A percentile compares a stretch with the other conserved stretches of the same genome.
These are phyloP conservation scores for Viola odorata DNA, from an alignment of 345 rosid genomes.

Conservation along the genomic window DNA sequence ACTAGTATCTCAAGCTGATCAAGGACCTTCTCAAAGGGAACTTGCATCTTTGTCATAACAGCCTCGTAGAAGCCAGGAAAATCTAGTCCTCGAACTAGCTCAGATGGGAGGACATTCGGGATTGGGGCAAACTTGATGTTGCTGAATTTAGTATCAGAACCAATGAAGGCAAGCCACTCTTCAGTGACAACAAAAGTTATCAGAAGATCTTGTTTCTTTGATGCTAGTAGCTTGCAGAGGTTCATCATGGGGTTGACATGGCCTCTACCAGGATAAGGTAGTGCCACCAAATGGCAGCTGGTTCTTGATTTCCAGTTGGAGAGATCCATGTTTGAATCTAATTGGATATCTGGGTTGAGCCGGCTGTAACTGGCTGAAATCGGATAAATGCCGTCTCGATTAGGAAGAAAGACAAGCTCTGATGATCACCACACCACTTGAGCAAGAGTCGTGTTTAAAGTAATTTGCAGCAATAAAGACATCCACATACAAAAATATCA, in stretches of 20 bases:
- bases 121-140: slow-evolving; percentile 31
- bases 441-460: too few species aligned
- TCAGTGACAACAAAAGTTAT: slow-evolving; percentile 58
- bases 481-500: too few species aligned
- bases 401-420: neutral
- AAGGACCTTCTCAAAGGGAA: slow-evolving; percentile 46
- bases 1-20: slow-evolving; percentile 32
- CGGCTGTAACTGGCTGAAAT: too few species aligned
- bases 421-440: too few species aligned
- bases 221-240: slow-evolving; percentile 40
- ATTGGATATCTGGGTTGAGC: neutral
- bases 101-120: slow-evolving; percentile 51
- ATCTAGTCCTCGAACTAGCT: slow-evolving; percentile 30
- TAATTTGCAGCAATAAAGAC: too few species aligned
- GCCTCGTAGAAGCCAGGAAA: slow-evolving; percentile 38
- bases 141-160: slow-evolving; percentile 31
- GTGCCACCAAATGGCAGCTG: slow-evolving; percentile 41
- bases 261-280: slow-evolving; percentile 67
- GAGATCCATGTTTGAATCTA: slow-evolving; percentile 13
- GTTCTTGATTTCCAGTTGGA: neutral
- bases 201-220: slow-evolving; percentile 29
- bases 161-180: slow-evolving; percentile 58
- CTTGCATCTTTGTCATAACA: slow-evolving; percentile 35
- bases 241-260: slow-evolving; percentile 70
- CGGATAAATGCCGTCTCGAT: too few species aligned